Percentiles rank a stretch among this genome's conserved stretches.
phyloP scores from a whole-genome alignment of 1,139 yeast species.

The Dujonia santamariae region DNA sequence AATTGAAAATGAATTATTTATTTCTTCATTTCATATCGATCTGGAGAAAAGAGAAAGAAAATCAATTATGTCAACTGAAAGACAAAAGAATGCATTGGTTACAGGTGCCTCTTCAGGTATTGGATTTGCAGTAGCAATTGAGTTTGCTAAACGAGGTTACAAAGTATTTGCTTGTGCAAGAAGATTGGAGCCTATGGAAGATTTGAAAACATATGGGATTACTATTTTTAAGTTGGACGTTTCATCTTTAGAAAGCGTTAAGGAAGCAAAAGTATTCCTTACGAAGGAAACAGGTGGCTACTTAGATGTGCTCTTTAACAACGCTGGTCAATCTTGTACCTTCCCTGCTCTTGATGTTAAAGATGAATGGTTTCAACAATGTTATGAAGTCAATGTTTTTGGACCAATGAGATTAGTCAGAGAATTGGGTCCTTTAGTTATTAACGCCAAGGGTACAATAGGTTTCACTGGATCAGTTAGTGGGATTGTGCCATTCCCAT shows the following conservation, averaged over 20 bases:
- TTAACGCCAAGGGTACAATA: constrained; percentile 67
- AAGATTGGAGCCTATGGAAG: constrained; percentile 59
- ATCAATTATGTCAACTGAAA: too few relatives aligned
- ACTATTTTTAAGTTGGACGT: constrained; percentile 35
- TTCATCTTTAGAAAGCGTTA: constrained; percentile 48
- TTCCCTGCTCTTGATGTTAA: constrained; percentile 68
- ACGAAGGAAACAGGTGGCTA: constrained; percentile 39
- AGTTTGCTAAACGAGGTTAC: constrained; percentile 61
- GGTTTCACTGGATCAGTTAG: constrained; percentile 76
- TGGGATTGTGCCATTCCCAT: constrained; percentile 68
- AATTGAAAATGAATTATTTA: too few relatives aligned
- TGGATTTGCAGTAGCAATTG: constrained; percentile 55
- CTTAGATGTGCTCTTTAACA: constrained; percentile 62
- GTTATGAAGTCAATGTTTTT: constrained; percentile 66
- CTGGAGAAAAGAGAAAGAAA: too few relatives aligned
- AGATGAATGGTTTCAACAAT: constrained; percentile 51
- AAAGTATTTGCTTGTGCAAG: constrained; percentile 75
- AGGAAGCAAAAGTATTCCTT: constrained; percentile 33
- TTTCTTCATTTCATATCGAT: too few relatives aligned
- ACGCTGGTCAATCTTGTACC: constrained; percentile 62
- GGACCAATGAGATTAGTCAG: constrained; percentile 66
- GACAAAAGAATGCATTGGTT: constrained; percentile 49
- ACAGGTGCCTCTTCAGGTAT: constrained; percentile 87
- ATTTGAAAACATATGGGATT: constrained; percentile 30
- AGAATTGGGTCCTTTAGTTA: constrained; percentile 55